phyloP scores from a whole-genome alignment of 139 green algal species.

The Chlorella sp. region DNA sequence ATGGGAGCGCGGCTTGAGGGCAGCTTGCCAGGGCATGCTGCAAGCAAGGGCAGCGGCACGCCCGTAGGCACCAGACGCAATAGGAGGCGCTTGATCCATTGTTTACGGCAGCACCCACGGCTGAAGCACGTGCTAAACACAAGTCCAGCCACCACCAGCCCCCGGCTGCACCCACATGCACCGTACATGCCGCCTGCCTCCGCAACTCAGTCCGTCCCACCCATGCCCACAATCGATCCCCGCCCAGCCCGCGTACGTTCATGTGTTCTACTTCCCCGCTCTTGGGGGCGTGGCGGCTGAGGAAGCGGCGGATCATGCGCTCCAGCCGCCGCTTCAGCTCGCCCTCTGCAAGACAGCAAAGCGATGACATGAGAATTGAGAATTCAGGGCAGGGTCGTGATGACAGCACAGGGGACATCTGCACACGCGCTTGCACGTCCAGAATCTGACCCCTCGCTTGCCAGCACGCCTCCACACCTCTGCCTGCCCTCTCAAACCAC shows the following conservation, averaged over 20 bases:
- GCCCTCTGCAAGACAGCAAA: slow-evolving; percentile 18
- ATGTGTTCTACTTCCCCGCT: neutral
- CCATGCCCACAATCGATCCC: too few species aligned
- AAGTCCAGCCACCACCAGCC: neutral
- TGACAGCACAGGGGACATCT: too few species aligned
- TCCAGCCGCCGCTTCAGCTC: slow-evolving; percentile 66
- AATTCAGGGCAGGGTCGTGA: neutral
- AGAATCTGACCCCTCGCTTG: too few species aligned
- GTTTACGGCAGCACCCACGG: too few species aligned
- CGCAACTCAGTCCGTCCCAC: neutral
- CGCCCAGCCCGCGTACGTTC: neutral
- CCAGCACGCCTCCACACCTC: too few species aligned
- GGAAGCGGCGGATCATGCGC: slow-evolving; percentile 71
- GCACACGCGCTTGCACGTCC: too few species aligned
- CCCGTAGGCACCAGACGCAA: too few species aligned
- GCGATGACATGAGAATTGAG: neutral
- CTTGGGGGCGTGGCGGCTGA: slow-evolving; percentile 51
- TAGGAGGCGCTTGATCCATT: too few species aligned
- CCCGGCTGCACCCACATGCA: neutral
- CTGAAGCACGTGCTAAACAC: too few species aligned
- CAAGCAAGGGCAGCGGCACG: neutral
- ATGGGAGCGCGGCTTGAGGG: neutral
- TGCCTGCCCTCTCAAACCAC: too few species aligned
- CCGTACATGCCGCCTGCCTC: neutral
- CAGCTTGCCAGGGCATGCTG: neutral